Conservation (phyloP, 2,329 filamentous ascomycete species). For the Colletotrichum cuscutae region DNA sequence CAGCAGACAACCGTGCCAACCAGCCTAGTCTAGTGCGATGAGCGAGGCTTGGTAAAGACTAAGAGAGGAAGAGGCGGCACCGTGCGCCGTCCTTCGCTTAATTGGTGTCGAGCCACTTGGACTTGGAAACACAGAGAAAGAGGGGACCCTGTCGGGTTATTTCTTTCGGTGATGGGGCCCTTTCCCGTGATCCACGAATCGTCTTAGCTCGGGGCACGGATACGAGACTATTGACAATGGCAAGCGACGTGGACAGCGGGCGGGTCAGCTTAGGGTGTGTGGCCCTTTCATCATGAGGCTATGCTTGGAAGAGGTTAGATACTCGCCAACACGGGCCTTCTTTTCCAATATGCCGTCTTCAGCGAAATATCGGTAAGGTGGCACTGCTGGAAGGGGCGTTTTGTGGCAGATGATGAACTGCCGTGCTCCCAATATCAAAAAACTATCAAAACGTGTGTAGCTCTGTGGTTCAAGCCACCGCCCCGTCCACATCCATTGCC, state of each 20-base stretch:
- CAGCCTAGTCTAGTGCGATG: background rate
- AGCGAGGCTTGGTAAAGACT: background rate
- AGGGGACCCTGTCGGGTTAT: conserved; percentile 18
- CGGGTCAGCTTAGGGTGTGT: background rate
- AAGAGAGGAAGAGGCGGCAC: background rate
- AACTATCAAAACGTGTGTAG: conserved; percentile 5
- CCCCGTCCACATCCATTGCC: background rate
- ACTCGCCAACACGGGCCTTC: background rate
- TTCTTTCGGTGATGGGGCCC: background rate
- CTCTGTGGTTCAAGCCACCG: conserved; percentile 21
- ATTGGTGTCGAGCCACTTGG: background rate
- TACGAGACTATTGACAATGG: conserved; percentile 25
- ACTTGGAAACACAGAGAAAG: background rate
- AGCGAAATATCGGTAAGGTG: background rate
- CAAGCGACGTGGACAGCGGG: background rate
- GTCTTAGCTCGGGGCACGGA: conserved; percentile 12
- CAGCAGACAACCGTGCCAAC: background rate
- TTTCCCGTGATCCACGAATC: background rate
- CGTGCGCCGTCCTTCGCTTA: background rate
- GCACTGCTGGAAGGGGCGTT: background rate
- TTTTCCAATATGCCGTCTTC: background rate
- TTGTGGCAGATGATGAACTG: background rate
- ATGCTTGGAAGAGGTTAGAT: conserved; percentile 4
- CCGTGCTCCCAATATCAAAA: conserved; percentile 20
- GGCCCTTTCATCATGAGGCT: background rate